These are phyloP conservation scores for Myxozyma udenii DNA, from an alignment of 805 yeast species.

Conservation along the genomic window DNA sequence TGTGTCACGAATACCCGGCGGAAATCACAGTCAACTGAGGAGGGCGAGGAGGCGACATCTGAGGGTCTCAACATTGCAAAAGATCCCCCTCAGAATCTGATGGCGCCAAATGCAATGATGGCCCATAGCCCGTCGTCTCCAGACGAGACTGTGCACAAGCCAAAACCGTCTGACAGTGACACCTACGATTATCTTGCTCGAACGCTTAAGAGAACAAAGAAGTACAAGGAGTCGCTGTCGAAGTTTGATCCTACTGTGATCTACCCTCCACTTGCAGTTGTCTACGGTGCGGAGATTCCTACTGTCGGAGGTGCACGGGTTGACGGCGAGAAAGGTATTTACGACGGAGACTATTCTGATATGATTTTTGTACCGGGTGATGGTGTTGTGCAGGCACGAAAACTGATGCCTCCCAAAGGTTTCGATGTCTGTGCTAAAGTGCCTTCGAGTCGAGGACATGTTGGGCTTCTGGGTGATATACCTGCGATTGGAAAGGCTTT, in stretches of 20 bases:
- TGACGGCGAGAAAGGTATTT: slow-evolving; percentile 56
- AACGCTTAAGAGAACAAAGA: slow-evolving; percentile 58
- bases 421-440: slow-evolving; percentile 69
- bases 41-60: neutral
- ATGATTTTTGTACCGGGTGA: slow-evolving; percentile 88
- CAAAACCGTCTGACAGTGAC: slow-evolving; percentile 36
- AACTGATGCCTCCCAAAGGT: slow-evolving; percentile 80
- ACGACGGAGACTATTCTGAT: slow-evolving; percentile 67
- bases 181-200: slow-evolving; percentile 62
- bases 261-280: slow-evolving; percentile 81
- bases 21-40: neutral
- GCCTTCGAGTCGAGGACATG: slow-evolving; percentile 68
- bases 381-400: slow-evolving; percentile 81
- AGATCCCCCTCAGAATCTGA: neutral
- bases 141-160: neutral
- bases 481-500: slow-evolving; percentile 71
- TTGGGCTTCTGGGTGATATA: slow-evolving; percentile 71
- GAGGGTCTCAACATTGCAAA: neutral
- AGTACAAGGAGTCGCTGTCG: slow-evolving; percentile 55
- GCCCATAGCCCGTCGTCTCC: neutral
- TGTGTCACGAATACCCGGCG: slow-evolving; percentile 44
- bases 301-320: slow-evolving; percentile 81
- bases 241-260: slow-evolving; percentile 45
- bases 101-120: slow-evolving; percentile 2
- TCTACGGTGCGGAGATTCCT: slow-evolving; percentile 79